Conservation (phyloP, 140 eudicot genomes). For the Cichorium intybus region DNA sequence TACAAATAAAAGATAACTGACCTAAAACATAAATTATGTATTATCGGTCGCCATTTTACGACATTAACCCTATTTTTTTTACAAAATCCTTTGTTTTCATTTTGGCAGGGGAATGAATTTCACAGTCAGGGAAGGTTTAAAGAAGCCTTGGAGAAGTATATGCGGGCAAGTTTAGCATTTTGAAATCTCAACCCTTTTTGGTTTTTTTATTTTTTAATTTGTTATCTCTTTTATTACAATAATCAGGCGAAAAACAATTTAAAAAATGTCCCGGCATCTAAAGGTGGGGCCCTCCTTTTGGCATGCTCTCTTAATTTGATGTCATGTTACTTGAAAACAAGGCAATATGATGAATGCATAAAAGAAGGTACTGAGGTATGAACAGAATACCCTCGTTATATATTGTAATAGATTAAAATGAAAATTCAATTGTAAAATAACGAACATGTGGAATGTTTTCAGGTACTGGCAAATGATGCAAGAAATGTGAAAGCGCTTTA, state of each 20-base stretch:
- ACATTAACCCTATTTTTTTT: neutral
- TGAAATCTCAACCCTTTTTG: neutral
- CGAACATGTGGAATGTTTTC: constrained; percentile 23
- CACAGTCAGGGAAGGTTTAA: constrained; percentile 79
- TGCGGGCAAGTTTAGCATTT: constrained; percentile 54
- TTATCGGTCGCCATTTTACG: too few relatives aligned
- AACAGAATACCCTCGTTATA: neutral
- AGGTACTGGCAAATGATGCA: constrained; percentile 75
- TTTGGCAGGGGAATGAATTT: constrained; percentile 84
- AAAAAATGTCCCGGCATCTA: constrained; percentile 61
- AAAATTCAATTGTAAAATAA: neutral
- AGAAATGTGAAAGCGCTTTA: constrained; percentile 91
- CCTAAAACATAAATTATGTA: neutral
- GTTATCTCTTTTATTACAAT: neutral
- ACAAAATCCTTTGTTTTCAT: neutral
- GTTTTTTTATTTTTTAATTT: neutral
- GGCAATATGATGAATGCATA: constrained; percentile 79
- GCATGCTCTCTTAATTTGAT: constrained; percentile 93
- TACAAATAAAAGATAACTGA: too few relatives aligned
- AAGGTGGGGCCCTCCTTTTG: constrained; percentile 55
- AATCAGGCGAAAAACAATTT: constrained; percentile 85
- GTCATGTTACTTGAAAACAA: constrained; percentile 94
- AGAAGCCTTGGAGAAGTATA: constrained; percentile 78
- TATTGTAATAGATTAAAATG: too few relatives aligned
- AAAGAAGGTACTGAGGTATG: constrained; percentile 93